These are phyloP conservation scores for Microbotryomycetes sp. DNA, from an alignment of 1,284 basidiomycete genomes.

Conservation along the genomic window DNA sequence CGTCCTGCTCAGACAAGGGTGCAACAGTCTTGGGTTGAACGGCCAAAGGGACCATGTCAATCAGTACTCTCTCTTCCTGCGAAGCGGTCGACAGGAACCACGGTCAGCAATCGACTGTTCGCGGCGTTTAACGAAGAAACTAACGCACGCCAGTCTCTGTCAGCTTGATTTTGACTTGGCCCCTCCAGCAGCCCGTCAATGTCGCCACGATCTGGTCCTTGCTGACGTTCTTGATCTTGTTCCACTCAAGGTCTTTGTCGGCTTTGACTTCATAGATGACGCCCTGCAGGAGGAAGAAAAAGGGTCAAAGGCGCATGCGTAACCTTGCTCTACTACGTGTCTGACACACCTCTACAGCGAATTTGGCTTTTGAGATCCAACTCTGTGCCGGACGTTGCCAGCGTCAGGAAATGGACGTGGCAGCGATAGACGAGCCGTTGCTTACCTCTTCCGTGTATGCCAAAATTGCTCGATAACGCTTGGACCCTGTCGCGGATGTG, in stretches of 20 bases:
- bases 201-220: slow-evolving; percentile 66
- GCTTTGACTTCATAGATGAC: slow-evolving; percentile 73
- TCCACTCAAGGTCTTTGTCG: slow-evolving; percentile 50
- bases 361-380: slow-evolving; percentile 86
- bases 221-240: slow-evolving; percentile 84
- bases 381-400: slow-evolving; percentile 50
- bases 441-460: slow-evolving; percentile 94
- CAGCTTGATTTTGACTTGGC: slow-evolving; percentile 70
- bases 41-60: slow-evolving; percentile 69
- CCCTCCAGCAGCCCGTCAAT: slow-evolving; percentile 84
- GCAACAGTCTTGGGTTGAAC: slow-evolving; percentile 80
- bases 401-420: neutral
- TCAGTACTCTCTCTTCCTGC: slow-evolving; percentile 60
- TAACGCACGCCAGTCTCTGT: slow-evolving; percentile 53
- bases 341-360: slow-evolving; percentile 57
- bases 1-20: slow-evolving; percentile 68
- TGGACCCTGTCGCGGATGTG: slow-evolving; percentile 44
- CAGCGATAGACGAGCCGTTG: slow-evolving; percentile 10
- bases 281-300: slow-evolving; percentile 45
- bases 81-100: slow-evolving; percentile 38
- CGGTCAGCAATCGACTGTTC: neutral
- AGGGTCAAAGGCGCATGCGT: neutral
- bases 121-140: neutral
- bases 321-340: neutral
- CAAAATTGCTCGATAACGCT: slow-evolving; percentile 67